A percentile compares a stretch with the other conserved stretches of the same genome.
phyloP scores from a whole-genome alignment of 331 rosid genomes.

The Erythrophleum ivorense region DNA sequence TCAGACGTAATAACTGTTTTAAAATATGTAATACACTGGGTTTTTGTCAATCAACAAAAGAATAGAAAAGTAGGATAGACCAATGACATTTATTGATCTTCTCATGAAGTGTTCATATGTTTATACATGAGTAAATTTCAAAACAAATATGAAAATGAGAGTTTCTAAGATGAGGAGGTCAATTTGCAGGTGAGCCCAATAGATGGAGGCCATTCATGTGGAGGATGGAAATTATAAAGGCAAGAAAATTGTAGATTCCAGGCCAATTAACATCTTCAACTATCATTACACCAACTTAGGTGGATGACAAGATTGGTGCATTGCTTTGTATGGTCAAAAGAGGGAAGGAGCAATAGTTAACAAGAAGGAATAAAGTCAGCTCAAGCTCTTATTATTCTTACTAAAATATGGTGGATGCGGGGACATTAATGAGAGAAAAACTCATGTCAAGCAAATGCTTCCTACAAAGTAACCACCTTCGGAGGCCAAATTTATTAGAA shows the following conservation, averaged over 20 bases:
- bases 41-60: neutral
- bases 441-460: neutral
- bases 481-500: neutral
- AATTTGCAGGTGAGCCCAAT: neutral
- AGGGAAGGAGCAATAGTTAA: conserved; percentile 6
- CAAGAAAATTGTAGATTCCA: neutral
- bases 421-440: neutral
- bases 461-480: neutral
- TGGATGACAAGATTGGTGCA: neutral
- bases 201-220: neutral
- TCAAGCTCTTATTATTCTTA: neutral
- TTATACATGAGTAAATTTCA: neutral
- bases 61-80: conserved; percentile 1
- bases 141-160: neutral
- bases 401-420: neutral
- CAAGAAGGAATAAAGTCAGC: neutral
- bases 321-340: neutral
- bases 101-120: neutral
- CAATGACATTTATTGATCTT: neutral
- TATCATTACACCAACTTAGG: neutral
- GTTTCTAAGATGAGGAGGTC: neutral
- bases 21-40: conserved; percentile 16
- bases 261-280: neutral
- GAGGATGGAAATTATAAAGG: conserved; percentile 2
- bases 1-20: neutral